These are phyloP conservation scores for Tribonema minus DNA, from an alignment of 108 stramenopile species.

Conservation along the genomic window DNA sequence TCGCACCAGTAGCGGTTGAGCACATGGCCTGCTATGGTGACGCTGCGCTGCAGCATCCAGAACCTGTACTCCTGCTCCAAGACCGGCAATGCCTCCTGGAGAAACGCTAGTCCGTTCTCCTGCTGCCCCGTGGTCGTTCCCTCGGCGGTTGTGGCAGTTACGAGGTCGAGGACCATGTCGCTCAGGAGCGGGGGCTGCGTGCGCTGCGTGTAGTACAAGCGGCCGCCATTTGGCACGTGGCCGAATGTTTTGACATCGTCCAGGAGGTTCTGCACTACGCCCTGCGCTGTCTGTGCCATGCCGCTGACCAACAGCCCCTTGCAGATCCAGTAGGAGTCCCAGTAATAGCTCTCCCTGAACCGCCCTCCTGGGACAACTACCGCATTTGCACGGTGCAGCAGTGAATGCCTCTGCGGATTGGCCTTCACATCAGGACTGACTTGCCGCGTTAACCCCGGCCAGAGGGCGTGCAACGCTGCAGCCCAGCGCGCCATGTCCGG, in stretches of 20 bases:
- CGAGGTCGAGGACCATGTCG: slow-evolving; percentile 39
- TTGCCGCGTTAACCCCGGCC: slow-evolving; percentile 14
- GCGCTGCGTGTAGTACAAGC: slow-evolving; percentile 56
- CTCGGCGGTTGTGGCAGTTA: background rate
- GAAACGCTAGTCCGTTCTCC: background rate
- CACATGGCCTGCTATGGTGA: background rate
- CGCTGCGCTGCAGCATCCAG: slow-evolving; percentile 37
- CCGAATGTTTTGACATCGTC: slow-evolving; percentile 37
- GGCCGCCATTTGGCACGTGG: slow-evolving; percentile 55
- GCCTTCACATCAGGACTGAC: slow-evolving; percentile 1
- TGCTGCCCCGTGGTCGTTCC: background rate
- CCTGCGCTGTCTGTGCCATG: slow-evolving; percentile 42
- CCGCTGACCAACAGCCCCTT: slow-evolving; percentile 50
- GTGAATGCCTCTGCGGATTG: slow-evolving; percentile 33
- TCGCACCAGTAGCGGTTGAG: slow-evolving; percentile 47
- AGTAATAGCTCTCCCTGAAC: slow-evolving; percentile 59
- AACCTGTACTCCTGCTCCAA: slow-evolving; percentile 42
- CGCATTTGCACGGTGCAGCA: slow-evolving; percentile 19
- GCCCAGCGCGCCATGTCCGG: slow-evolving; percentile 21
- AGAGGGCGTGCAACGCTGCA: slow-evolving; percentile 13
- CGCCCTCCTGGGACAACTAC: slow-evolving; percentile 44
- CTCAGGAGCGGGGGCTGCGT: slow-evolving; percentile 49
- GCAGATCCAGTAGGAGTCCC: slow-evolving; percentile 62
- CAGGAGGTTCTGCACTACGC: slow-evolving; percentile 44
- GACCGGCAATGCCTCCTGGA: background rate